Conservation (phyloP, 306 rosid species). For the Carpinus fangiana region DNA sequence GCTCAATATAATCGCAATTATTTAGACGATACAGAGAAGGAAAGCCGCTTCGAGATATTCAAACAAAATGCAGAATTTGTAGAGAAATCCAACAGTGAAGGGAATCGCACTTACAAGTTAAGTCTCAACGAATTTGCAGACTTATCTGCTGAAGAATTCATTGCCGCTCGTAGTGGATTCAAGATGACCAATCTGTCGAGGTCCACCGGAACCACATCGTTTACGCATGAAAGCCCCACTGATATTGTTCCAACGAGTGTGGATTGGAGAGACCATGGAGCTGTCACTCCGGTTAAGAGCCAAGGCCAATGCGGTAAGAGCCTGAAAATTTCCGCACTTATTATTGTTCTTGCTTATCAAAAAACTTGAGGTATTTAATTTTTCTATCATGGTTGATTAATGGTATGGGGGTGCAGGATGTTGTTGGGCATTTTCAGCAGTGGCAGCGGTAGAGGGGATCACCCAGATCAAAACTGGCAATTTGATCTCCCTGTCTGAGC, state of each 20-base stretch:
- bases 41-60: conserved; percentile 32
- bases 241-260: conserved; percentile 15
- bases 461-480: conserved; percentile 24
- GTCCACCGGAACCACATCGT: not conserved
- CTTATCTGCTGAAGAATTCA: conserved; percentile 41
- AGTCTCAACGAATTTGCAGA: conserved; percentile 37
- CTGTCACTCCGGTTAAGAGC: conserved; percentile 34
- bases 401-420: not conserved
- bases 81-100: conserved; percentile 35
- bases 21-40: conserved; percentile 25
- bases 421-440: conserved; percentile 29
- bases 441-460: conserved; percentile 29
- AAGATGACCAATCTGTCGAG: not conserved
- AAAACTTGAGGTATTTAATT: not conserved
- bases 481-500: conserved; percentile 31
- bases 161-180: conserved; percentile 31
- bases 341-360: not conserved
- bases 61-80: conserved; percentile 29
- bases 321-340: not conserved
- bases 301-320: conserved; percentile 38
- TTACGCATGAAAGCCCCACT: conserved; percentile 5
- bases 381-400: not conserved
- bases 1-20: conserved; percentile 9
- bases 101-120: conserved; percentile 33
- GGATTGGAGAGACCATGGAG: conserved; percentile 43